These are phyloP conservation scores for Sanghuangporus sanghuang DNA, from an alignment of 1,284 basidiomycete genomes.

Conservation along the genomic window DNA sequence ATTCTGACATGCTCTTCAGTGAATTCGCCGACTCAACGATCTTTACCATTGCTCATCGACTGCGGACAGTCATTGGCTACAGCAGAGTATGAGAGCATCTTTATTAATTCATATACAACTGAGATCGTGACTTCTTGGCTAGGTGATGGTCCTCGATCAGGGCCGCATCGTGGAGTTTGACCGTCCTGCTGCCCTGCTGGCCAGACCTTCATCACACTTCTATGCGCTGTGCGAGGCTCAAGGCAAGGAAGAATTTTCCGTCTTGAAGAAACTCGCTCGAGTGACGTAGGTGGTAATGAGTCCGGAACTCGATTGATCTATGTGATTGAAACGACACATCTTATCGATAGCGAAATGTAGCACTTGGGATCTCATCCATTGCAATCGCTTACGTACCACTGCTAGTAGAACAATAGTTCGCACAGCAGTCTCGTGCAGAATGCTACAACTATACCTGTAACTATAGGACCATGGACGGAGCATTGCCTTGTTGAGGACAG, in stretches of 20 bases:
- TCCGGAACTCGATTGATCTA: not conserved
- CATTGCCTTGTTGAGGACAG: too few species aligned
- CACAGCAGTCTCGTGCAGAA: too few species aligned
- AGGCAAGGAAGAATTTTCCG: conserved; percentile 73
- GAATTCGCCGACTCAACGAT: conserved; percentile 55
- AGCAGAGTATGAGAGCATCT: conserved; percentile 37
- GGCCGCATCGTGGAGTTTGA: conserved; percentile 83
- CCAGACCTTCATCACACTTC: conserved; percentile 64
- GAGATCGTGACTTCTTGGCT: not conserved
- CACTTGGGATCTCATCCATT: too few species aligned
- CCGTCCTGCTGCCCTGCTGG: conserved; percentile 64
- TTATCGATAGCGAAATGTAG: too few species aligned
- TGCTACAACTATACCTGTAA: too few species aligned
- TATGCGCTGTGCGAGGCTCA: conserved; percentile 78
- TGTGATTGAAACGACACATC: not conserved
- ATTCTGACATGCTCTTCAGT: conserved; percentile 29
- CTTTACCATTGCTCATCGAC: conserved; percentile 57
- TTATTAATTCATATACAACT: not conserved
- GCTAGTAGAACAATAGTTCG: too few species aligned
- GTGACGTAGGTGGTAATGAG: not conserved
- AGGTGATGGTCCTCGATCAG: conserved; percentile 87
- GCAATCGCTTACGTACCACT: too few species aligned
- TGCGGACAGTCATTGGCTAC: conserved; percentile 61
- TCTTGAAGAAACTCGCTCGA: conserved; percentile 64
- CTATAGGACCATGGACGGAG: too few species aligned